Conservation (phyloP, 371 early-diverging fungal species). For the Rhizomucor pusillus region DNA sequence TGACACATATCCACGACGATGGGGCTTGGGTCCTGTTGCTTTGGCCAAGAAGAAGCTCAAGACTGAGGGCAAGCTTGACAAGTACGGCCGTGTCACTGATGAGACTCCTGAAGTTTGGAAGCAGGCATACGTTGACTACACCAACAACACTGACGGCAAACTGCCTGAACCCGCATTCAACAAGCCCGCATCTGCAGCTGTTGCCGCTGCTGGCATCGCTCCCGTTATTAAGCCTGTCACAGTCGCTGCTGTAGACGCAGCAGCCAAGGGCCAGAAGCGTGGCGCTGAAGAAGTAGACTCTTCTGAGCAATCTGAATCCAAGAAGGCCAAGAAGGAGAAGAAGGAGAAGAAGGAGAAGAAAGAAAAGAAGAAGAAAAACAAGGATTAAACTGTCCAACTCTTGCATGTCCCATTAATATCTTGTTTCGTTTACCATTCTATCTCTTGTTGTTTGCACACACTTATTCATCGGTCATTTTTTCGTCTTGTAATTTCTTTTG, state of each 20-base stretch:
- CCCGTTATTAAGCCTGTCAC: slow-evolving; percentile 31
- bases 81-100: slow-evolving; percentile 88
- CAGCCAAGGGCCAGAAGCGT: slow-evolving; percentile 1
- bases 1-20: slow-evolving; percentile 96
- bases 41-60: slow-evolving; percentile 95
- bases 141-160: slow-evolving; percentile 47
- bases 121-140: slow-evolving; percentile 72
- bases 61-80: slow-evolving; percentile 96
- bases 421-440: no score
- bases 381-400: slow-evolving; percentile 18
- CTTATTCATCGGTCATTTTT: no score
- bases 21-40: slow-evolving; percentile 97
- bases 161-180: slow-evolving; percentile 31
- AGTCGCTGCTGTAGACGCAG: slow-evolving; percentile 33
- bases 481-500: no score
- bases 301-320: slow-evolving; percentile 1
- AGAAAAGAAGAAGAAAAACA: slow-evolving; percentile 37
- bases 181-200: slow-evolving; percentile 25
- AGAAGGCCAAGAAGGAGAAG: slow-evolving; percentile 22
- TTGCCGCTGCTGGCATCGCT: slow-evolving; percentile 39
- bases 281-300: background rate
- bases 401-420: no score
- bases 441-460: no score
- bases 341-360: slow-evolving; percentile 33
- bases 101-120: slow-evolving; percentile 82